Percentiles rank a stretch among this genome's conserved stretches.
These are phyloP conservation scores for Physcomitrellopsis africana DNA, from an alignment of 225 moss, liverwort and hornwort species.

Conservation along the genomic window DNA sequence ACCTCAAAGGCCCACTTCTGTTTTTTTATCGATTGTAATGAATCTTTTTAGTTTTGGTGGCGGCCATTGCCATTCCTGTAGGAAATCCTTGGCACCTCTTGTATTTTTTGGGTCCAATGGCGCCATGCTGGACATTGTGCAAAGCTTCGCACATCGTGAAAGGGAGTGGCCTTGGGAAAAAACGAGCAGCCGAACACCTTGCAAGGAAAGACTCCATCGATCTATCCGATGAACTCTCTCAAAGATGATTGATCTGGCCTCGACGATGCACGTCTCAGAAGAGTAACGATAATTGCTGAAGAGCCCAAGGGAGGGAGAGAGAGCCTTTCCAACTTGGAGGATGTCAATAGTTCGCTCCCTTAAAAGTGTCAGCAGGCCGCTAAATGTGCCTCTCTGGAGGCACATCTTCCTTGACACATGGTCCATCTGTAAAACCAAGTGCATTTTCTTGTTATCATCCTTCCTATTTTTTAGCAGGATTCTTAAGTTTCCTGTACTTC, in stretches of 20 bases:
- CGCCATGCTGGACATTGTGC: constrained; percentile 90
- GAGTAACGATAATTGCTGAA: constrained; percentile 31
- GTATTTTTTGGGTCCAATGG: constrained; percentile 88
- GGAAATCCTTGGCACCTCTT: constrained; percentile 76
- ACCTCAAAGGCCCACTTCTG: neutral
- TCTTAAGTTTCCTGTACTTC: no score
- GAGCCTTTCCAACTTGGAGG: neutral
- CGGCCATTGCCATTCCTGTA: constrained; percentile 71
- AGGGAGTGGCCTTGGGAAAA: constrained; percentile 65
- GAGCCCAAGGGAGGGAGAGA: neutral
- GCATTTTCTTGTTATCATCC: neutral
- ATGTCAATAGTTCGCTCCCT: neutral
- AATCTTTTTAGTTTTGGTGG: constrained; percentile 81
- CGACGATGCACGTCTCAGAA: constrained; percentile 30
- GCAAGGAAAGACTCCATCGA: constrained; percentile 20
- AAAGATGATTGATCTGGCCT: constrained; percentile 22
- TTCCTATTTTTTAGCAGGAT: no score
- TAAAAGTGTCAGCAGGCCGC: neutral
- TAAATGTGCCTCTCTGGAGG: neutral
- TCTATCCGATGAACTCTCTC: constrained; percentile 17
- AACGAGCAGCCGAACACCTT: constrained; percentile 44
- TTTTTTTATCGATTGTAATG: constrained; percentile 61
- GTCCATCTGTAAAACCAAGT: neutral
- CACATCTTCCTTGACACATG: neutral
- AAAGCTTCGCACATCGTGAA: constrained; percentile 78